Percentiles rank a stretch among this genome's conserved stretches.
Evolutionary conservation across 306 rosid species (phyloP).

Genomic region (Cucumis cinereus): DNA sequence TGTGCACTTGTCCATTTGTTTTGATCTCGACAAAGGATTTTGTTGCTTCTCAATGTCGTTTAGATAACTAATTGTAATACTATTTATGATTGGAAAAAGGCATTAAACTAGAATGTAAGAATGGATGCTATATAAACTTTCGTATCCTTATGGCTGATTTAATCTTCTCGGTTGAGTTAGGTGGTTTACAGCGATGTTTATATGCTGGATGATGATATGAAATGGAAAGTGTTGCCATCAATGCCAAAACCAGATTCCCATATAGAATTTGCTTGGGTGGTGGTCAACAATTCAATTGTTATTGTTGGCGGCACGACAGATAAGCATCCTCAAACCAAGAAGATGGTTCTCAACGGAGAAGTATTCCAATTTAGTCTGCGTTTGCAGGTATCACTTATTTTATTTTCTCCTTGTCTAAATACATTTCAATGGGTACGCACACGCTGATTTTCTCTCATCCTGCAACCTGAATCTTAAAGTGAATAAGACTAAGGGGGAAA

Average conservation of each 20-base stretch:
- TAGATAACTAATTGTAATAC: neutral
- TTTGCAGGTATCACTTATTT: constrained; percentile 7
- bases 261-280: constrained; percentile 68
- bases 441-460: neutral
- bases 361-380: constrained; percentile 49
- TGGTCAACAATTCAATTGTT: constrained; percentile 69
- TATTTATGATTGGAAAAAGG: neutral
- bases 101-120: neutral
- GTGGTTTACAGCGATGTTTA: constrained; percentile 74
- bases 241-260: constrained; percentile 89
- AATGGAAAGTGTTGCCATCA: constrained; percentile 70
- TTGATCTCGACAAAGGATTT: neutral
- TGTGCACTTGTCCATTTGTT: neutral
- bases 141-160: neutral
- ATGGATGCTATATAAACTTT: neutral
- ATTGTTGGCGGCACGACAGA: constrained; percentile 85
- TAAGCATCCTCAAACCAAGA: constrained; percentile 68
- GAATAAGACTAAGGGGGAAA: neutral
- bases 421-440: neutral
- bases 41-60: neutral
- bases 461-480: neutral
- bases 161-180: constrained; percentile 20
- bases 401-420: neutral
- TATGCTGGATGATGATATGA: constrained; percentile 75
- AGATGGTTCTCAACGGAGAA: constrained; percentile 83